Evolutionary conservation across 176 grass and related monocot species (phyloP).

Genomic region (Aegilops umbellulata): DNA sequence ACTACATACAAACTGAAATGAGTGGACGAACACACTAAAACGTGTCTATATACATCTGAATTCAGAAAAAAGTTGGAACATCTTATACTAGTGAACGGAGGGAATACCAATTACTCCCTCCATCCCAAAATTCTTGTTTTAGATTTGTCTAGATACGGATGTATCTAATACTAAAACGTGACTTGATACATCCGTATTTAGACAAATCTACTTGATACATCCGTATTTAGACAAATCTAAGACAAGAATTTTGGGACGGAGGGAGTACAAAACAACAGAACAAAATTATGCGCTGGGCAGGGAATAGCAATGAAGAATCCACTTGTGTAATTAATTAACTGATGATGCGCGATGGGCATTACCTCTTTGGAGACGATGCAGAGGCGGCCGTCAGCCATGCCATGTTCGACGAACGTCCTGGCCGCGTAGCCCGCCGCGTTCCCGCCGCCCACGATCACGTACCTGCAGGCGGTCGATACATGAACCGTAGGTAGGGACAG

Average conservation of each 20-base stretch:
- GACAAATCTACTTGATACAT: too few relatives aligned
- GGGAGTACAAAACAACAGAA: not conserved
- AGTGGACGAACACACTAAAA: too few relatives aligned
- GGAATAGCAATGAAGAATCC: not conserved
- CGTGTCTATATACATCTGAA: too few relatives aligned
- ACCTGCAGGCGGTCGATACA: slow-evolving; percentile 38
- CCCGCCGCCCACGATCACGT: slow-evolving; percentile 91
- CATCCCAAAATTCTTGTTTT: too few relatives aligned
- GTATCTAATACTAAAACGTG: too few relatives aligned
- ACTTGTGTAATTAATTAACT: not conserved
- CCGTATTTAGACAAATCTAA: too few relatives aligned
- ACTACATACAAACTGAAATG: too few relatives aligned
- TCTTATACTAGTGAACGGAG: too few relatives aligned
- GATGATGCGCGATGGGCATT: not conserved
- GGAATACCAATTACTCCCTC: not conserved
- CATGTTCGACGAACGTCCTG: slow-evolving; percentile 80
- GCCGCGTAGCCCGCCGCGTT: slow-evolving; percentile 89
- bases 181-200: too few relatives aligned
- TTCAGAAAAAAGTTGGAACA: too few relatives aligned
- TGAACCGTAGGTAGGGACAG: not conserved
- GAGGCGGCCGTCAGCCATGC: slow-evolving; percentile 79
- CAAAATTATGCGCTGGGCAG: not conserved
- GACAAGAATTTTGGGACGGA: too few relatives aligned
- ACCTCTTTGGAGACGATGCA: slow-evolving; percentile 98
- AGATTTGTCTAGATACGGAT: too few relatives aligned